A percentile compares a stretch with the other conserved stretches of the same genome.
Conservation (phyloP, 352 stramenopile genomes). For the Globisporangium perplexum region DNA sequence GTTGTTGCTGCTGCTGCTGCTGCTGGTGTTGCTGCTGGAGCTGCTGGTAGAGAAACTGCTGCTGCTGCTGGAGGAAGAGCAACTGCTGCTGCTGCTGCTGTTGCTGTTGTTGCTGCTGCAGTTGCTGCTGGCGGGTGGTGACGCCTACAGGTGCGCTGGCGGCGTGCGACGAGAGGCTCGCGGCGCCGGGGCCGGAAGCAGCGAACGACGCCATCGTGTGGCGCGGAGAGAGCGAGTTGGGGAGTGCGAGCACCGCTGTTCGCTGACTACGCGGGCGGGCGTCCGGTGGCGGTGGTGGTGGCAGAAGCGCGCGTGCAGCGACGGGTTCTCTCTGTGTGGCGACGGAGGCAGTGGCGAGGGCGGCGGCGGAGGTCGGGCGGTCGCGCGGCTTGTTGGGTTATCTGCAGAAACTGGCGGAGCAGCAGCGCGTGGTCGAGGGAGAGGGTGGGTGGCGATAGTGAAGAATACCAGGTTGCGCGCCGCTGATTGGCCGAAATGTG, state of each 20-base stretch:
- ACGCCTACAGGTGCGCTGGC: slow-evolving; percentile 3
- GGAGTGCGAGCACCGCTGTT: not conserved
- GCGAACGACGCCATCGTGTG: slow-evolving; percentile 22
- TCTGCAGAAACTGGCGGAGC: no score
- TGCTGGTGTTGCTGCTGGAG: slow-evolving; percentile 10
- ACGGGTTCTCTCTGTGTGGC: not conserved
- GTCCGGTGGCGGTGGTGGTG: not conserved
- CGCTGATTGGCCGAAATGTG: not conserved
- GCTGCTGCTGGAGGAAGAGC: slow-evolving; percentile 1
- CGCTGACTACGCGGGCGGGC: no score
- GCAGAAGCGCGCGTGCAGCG: no score
- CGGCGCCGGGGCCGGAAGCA: slow-evolving; percentile 6
- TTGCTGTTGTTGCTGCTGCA: slow-evolving; percentile 11
- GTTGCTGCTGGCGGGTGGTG: slow-evolving; percentile 16
- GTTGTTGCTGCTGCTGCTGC: slow-evolving; percentile 5
- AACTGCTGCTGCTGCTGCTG: slow-evolving; percentile 6
- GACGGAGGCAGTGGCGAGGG: no score
- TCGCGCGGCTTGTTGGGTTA: not conserved
- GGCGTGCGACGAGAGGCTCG: slow-evolving; percentile 12
- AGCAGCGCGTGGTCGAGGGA: not conserved
- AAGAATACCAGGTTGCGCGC: not conserved
- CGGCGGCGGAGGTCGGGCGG: no score
- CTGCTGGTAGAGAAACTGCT: slow-evolving; percentile 12
- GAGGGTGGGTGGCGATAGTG: not conserved
- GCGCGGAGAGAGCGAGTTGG: not conserved